phyloP scores from a whole-genome alignment of 116 monocot species.

The Posidonia oceanica region DNA sequence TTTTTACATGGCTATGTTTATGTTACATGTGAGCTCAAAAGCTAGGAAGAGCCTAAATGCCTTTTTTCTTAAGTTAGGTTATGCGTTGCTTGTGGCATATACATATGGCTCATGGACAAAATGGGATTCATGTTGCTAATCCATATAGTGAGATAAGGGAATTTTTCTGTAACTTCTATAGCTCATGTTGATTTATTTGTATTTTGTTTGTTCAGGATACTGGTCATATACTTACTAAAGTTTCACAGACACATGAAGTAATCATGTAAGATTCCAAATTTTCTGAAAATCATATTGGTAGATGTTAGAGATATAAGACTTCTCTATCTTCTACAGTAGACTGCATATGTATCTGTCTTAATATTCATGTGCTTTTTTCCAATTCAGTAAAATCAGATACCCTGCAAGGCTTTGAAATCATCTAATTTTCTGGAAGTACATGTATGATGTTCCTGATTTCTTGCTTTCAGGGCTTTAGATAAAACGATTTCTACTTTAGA shows the following conservation, averaged over 20 bases:
- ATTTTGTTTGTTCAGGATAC: conserved; percentile 18
- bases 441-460: background rate
- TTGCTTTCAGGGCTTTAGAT: conserved; percentile 40
- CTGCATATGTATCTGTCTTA: no score
- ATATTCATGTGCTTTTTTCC: no score
- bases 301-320: no score
- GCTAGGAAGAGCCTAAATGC: background rate
- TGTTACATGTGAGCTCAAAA: background rate
- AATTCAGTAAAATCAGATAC: no score
- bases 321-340: no score
- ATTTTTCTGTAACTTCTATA: background rate
- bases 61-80: background rate
- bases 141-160: background rate
- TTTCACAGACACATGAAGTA: conserved; percentile 53
- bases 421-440: background rate
- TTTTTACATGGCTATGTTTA: background rate
- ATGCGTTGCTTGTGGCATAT: no score
- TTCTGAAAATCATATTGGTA: background rate
- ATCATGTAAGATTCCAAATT: conserved; percentile 30
- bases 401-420: no score
- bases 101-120: background rate
- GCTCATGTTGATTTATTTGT: background rate
- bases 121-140: background rate
- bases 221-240: conserved; percentile 31
- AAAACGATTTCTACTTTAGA: conserved; percentile 62